Evolutionary conservation across 768 basidiomycete genomes (phyloP).

Genomic region (Lactarius hatsudake): DNA sequence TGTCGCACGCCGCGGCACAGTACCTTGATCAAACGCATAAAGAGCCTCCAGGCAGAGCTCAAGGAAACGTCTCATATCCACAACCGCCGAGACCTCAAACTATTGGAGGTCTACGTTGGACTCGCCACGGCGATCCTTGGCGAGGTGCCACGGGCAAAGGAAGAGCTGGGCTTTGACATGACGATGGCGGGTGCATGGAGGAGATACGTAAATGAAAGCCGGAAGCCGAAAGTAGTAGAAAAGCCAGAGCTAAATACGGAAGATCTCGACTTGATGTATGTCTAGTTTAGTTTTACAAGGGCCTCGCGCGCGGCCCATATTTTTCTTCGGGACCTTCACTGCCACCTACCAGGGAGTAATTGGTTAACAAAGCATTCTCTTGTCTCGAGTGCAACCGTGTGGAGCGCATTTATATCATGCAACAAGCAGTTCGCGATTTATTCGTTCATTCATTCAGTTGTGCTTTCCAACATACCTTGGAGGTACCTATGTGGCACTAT

Average conservation of each 20-base stretch:
- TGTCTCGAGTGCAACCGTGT: background rate
- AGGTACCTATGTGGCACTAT: background rate
- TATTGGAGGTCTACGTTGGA: background rate
- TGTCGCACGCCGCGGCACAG: background rate
- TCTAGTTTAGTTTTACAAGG: background rate
- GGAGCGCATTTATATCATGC: too few relatives aligned
- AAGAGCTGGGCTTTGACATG: slow-evolving; percentile 11
- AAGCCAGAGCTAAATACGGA: slow-evolving; percentile 17
- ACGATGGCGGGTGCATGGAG: slow-evolving; percentile 11
- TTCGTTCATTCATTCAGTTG: background rate
- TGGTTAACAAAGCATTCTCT: background rate
- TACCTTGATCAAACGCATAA: slow-evolving; percentile 1
- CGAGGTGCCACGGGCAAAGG: slow-evolving; percentile 9
- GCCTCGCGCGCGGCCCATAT: background rate
- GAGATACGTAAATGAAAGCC: slow-evolving; percentile 2
- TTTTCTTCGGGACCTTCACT: background rate
- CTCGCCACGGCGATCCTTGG: background rate
- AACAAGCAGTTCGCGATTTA: background rate
- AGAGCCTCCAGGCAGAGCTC: background rate
- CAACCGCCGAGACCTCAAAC: slow-evolving; percentile 6
- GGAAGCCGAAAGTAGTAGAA: slow-evolving; percentile 14
- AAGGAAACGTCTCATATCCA: slow-evolving; percentile 7
- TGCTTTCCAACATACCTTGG: too few relatives aligned
- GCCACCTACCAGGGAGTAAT: background rate
- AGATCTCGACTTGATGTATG: slow-evolving; percentile 9